A percentile compares a stretch with the other conserved stretches of the same genome.
phyloP scores from a whole-genome alignment of 2,329 filamentous ascomycete species.

The Colletotrichum eleusines region DNA sequence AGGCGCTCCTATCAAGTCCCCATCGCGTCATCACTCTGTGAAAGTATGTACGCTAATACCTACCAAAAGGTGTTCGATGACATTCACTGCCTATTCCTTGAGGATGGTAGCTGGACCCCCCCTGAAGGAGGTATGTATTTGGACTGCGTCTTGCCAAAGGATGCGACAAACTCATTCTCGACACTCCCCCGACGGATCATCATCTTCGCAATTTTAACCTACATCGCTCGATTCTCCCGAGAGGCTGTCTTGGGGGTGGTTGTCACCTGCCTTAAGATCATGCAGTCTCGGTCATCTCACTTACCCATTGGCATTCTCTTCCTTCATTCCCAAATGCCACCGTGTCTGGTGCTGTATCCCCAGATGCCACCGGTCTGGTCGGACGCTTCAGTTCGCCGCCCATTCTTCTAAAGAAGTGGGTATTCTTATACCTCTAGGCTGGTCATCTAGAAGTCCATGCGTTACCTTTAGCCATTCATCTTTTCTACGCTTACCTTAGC shows the following conservation, averaged over 20 bases:
- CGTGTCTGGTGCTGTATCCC: neutral
- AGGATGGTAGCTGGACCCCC: neutral
- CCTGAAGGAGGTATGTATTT: neutral
- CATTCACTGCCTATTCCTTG: neutral
- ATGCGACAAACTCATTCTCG: conserved; percentile 9
- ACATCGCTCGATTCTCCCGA: neutral
- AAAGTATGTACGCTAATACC: neutral
- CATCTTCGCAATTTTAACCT: conserved; percentile 7
- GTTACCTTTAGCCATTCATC: neutral
- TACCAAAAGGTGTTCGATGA: neutral
- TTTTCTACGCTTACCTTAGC: neutral
- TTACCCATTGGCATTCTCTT: neutral
- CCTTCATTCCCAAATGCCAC: neutral
- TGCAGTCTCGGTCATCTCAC: conserved; percentile 2
- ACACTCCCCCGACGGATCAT: conserved; percentile 23
- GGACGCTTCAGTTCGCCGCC: neutral
- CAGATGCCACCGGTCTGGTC: neutral
- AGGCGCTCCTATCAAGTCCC: conserved; percentile 20
- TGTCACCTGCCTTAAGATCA: neutral
- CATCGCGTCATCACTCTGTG: conserved; percentile 27
- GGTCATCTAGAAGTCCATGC: neutral
- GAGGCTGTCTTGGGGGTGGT: neutral
- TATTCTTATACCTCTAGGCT: neutral
- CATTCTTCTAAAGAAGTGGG: neutral
- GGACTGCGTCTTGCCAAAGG: neutral